Base-by-base conservation (phyloP, 192 early-diverging fungal species). In the Coemansia sp. region DNA sequence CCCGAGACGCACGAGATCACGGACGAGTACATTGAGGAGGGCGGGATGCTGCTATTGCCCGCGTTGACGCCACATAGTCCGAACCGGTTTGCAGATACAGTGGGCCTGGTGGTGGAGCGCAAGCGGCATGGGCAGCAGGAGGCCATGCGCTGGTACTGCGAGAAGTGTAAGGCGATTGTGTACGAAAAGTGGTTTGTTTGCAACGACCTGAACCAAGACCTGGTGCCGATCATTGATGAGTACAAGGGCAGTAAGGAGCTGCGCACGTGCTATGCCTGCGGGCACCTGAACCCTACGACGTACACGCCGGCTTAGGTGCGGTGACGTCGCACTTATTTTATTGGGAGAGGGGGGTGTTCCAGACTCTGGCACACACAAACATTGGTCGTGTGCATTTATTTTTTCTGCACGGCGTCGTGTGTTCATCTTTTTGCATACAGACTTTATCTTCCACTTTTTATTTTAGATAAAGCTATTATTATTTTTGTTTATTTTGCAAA, bases 31-130 rank as follows among this genome's bases (percentile, higher is more conserved):
- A 92, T 99, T 79, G 82, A 86, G 50, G 95, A 99, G 77, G 96
- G 96, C 21, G 94, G 95, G 33, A 98, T 99, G 97, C 92, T 97
- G 68, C 78, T 99, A 64, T 71, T 99, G 73, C 96, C 97, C 46
- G 94, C 86, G 27, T 90, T 91, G 75, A 88, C 88, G n/a, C 97
- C 97, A 4, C 97, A 99, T 71, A 96, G 95, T 74, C 97, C 97
- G 16, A 90, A 93, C 53, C 86, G 97, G 33, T 97, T 92, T 73
- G 92, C 86, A n/a, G 77, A 99, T 64, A 98, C 97, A 1, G 84
- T 99, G 62, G 97, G 97, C 9, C 81, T 99, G n/a, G 97, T 99
- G 16, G 85, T 99, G 64, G 97, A 99, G 78, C 85, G 92, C 67
- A 92, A 93, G 66, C 71, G 97, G 39, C 88, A 88, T 11, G 84